A percentile compares a stretch with the other conserved stretches of the same genome.
Evolutionary conservation across 2,329 filamentous ascomycete species (phyloP).

Genomic region (Fusarium palustre): DNA sequence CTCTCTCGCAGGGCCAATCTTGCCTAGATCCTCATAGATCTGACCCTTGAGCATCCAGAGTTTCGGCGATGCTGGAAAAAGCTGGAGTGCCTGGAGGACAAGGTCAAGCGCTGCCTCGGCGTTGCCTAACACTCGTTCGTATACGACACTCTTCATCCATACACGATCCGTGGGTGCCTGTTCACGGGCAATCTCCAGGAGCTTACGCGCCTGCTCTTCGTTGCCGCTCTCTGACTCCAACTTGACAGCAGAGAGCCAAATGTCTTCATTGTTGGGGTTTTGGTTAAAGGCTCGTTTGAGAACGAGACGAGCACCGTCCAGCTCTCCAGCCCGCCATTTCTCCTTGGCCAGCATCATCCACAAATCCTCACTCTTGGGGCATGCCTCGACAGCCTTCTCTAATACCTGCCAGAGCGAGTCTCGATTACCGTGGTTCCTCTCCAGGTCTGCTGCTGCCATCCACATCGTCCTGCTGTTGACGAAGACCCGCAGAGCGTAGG

Average conservation of each 20-base stretch:
- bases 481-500: conserved; percentile 90
- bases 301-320: conserved; percentile 86
- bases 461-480: conserved; percentile 88
- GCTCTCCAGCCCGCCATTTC: conserved; percentile 89
- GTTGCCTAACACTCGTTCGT: conserved; percentile 87
- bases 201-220: conserved; percentile 81
- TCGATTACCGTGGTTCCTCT: conserved; percentile 87
- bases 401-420: conserved; percentile 86
- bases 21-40: conserved; percentile 88
- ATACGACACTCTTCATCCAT: conserved; percentile 95
- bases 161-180: conserved; percentile 95
- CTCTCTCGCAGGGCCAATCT: conserved; percentile 86
- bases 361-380: conserved; percentile 87
- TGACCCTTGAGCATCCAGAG: conserved; percentile 99
- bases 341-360: conserved; percentile 98
- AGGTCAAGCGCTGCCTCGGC: conserved; percentile 86
- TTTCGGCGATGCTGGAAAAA: conserved; percentile 87
- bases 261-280: conserved; percentile 96
- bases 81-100: conserved; percentile 84
- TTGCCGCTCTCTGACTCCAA: conserved; percentile 92
- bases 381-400: conserved; percentile 93
- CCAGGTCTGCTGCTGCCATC: conserved; percentile 90
- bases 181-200: conserved; percentile 84
- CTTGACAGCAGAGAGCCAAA: conserved; percentile 96
- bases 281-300: conserved; percentile 92